Percentiles rank a stretch among this genome's conserved stretches.
phyloP scores from a whole-genome alignment of 345 rosid species.

The Acer campestre region DNA sequence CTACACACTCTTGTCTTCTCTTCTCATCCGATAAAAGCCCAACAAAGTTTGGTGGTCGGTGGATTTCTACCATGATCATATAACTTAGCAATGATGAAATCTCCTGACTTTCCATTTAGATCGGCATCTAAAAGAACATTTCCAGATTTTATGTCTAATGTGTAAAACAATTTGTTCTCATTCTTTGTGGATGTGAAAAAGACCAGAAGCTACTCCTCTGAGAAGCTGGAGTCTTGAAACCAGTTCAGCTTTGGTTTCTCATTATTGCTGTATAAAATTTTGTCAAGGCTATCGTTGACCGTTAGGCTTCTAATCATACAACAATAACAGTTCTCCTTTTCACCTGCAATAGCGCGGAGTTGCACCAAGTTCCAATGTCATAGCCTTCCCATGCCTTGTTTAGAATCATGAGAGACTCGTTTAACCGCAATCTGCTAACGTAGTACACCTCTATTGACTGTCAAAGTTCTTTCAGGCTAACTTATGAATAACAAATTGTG shows the following conservation, averaged over 20 bases:
- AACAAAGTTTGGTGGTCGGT: constrained; percentile 13
- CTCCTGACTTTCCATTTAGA: constrained; percentile 42
- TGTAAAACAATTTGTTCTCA: too few relatives aligned
- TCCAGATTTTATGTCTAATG: too few relatives aligned
- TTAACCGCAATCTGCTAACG: constrained; percentile 60
- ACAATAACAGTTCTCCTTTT: constrained; percentile 42
- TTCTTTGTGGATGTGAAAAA: constrained; percentile 42
- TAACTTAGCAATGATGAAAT: constrained; percentile 41
- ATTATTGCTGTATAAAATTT: constrained; percentile 21
- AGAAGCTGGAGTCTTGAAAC: constrained; percentile 43
- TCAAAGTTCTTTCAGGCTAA: too few relatives aligned
- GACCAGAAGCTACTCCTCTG: constrained; percentile 37
- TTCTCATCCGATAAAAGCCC: too few relatives aligned
- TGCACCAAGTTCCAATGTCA: constrained; percentile 42
- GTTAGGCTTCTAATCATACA: constrained; percentile 47
- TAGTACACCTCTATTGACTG: constrained; percentile 39
- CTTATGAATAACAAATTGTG: too few relatives aligned
- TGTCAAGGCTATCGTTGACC: constrained; percentile 40
- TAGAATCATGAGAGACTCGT: constrained; percentile 43
- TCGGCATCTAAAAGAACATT: constrained; percentile 43
- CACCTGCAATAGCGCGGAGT: constrained; percentile 41
- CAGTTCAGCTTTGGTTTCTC: constrained; percentile 25
- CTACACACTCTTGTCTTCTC: too few relatives aligned
- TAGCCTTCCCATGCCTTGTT: constrained; percentile 43
- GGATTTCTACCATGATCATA: constrained; percentile 41